Percentiles rank a stretch among this genome's conserved stretches.
phyloP scores from a whole-genome alignment of 2,329 filamentous ascomycete genomes.

The Thielaviopsis populi region DNA sequence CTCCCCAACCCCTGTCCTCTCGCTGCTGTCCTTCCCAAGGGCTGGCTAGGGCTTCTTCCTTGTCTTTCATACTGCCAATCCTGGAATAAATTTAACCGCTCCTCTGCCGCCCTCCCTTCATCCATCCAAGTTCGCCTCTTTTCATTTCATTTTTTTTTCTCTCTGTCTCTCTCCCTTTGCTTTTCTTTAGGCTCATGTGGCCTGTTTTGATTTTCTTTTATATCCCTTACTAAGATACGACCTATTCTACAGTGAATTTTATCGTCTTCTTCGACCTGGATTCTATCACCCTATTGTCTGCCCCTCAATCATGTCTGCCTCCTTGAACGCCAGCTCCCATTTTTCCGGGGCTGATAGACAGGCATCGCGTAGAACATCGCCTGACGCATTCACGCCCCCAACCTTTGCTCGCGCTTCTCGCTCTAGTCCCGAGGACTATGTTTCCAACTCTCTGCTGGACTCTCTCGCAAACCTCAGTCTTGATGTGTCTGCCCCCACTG shows the following conservation, averaged over 20 bases:
- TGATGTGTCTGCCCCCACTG: constrained; percentile 19
- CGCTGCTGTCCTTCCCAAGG: background rate
- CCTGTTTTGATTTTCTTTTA: background rate
- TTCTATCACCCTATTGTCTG: background rate
- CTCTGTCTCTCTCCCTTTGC: background rate
- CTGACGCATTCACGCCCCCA: constrained; percentile 33
- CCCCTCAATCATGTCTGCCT: background rate
- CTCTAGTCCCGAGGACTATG: constrained; percentile 55
- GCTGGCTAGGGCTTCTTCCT: background rate
- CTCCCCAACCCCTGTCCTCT: background rate
- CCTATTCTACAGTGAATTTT: background rate
- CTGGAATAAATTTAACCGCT: background rate
- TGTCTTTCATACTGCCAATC: background rate
- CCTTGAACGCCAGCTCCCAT: background rate
- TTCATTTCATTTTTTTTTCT: background rate
- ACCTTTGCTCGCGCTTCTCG: constrained; percentile 50
- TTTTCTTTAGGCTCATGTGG: background rate
- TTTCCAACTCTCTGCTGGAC: constrained; percentile 50
- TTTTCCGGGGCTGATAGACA: background rate
- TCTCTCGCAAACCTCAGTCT: constrained; percentile 32
- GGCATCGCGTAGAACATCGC: background rate
- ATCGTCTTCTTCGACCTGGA: background rate
- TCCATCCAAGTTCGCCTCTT: background rate
- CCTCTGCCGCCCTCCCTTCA: background rate
- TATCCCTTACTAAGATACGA: background rate